These are phyloP conservation scores for Verticillium dahliae DNA, from an alignment of 2,329 filamentous ascomycete species.

Conservation along the genomic window DNA sequence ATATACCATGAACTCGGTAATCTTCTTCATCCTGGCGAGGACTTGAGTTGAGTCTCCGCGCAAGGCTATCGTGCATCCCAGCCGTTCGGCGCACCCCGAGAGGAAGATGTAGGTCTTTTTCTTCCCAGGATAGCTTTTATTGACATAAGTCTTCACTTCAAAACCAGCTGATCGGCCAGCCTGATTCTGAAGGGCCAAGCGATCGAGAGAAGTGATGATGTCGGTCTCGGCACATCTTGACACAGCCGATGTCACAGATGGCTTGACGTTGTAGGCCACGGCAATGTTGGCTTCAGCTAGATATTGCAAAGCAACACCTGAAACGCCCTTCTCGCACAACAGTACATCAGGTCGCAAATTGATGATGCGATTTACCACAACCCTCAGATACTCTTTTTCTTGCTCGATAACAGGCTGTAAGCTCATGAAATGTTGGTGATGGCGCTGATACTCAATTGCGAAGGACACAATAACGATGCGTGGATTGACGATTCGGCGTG, in stretches of 20 bases:
- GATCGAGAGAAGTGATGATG: conserved; percentile 92
- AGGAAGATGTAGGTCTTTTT: conserved; percentile 97
- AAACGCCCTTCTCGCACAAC: conserved; percentile 88
- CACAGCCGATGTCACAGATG: conserved; percentile 90
- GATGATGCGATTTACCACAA: conserved; percentile 86
- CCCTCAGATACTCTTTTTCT: conserved; percentile 86
- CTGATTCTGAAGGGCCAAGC: conserved; percentile 70
- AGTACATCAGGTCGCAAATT: conserved; percentile 79
- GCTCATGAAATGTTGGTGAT: conserved; percentile 92
- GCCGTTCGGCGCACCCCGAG: conserved; percentile 79
- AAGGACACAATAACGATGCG: conserved; percentile 91
- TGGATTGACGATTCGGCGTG: conserved; percentile 73
- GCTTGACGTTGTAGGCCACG: conserved; percentile 94
- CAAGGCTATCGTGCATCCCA: conserved; percentile 91
- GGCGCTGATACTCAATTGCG: conserved; percentile 89
- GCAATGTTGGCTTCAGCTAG: conserved; percentile 84
- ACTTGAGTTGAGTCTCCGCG: conserved; percentile 69
- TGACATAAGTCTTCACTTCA: conserved; percentile 92
- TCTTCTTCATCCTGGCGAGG: conserved; percentile 76
- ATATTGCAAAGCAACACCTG: conserved; percentile 82
- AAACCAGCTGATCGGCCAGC: conserved; percentile 80
- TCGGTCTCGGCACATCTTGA: conserved; percentile 86
- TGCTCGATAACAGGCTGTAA: conserved; percentile 94
- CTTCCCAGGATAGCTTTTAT: conserved; percentile 62
- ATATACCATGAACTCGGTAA: conserved; percentile 98